phyloP scores from a whole-genome alignment of 192 early-diverging fungal species.

The Backusella parvicylindrica region DNA sequence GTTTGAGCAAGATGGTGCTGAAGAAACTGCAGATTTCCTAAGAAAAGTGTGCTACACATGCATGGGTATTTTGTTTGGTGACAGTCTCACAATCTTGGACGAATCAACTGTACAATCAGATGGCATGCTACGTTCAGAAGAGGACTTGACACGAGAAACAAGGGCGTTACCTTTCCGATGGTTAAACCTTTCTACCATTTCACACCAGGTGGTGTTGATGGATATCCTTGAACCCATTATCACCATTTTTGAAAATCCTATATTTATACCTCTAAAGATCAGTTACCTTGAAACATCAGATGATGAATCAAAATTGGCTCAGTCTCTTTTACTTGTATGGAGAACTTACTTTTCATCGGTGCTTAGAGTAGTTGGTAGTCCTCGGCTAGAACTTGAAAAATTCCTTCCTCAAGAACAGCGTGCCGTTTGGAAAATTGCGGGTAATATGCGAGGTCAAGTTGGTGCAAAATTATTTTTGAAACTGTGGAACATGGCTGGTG shows the following conservation, averaged over 20 bases:
- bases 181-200: slow-evolving; percentile 39
- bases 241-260: slow-evolving; percentile 11
- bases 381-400: slow-evolving; percentile 51
- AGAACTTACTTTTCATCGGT: slow-evolving; percentile 28
- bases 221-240: slow-evolving; percentile 25
- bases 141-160: slow-evolving; percentile 1
- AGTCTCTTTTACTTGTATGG: slow-evolving; percentile 18
- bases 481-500: slow-evolving; percentile 48
- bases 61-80: slow-evolving; percentile 31
- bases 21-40: slow-evolving; percentile 16
- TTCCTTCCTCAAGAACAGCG: slow-evolving; percentile 55
- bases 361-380: slow-evolving; percentile 51
- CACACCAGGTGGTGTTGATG: slow-evolving; percentile 36
- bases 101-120: neutral
- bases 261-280: slow-evolving; percentile 15
- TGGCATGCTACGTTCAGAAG: neutral
- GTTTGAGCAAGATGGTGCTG: slow-evolving; percentile 10
- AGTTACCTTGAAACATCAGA: neutral
- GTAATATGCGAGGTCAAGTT: slow-evolving; percentile 54
- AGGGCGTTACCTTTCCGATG: slow-evolving; percentile 25
- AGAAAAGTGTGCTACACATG: slow-evolving; percentile 23
- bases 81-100: slow-evolving; percentile 1
- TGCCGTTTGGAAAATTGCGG: slow-evolving; percentile 51
- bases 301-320: neutral
- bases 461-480: slow-evolving; percentile 49